A percentile compares a stretch with the other conserved stretches of the same genome.
These are phyloP conservation scores for Hyaloscypha bicolor DNA, from an alignment of 495 filamentous ascomycete genomes.

Conservation along the genomic window DNA sequence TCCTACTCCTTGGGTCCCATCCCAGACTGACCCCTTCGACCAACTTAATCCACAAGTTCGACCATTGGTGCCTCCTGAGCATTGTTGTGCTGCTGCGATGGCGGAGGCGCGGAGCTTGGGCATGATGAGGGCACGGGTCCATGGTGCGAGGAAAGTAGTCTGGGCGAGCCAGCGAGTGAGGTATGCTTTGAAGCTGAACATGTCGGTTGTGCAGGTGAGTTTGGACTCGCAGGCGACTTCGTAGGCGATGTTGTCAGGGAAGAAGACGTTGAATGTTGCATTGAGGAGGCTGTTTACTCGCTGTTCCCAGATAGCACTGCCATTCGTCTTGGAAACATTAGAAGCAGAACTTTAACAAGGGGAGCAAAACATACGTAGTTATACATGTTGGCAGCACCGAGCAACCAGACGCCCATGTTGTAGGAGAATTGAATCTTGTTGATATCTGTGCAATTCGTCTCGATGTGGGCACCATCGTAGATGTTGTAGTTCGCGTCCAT, in stretches of 20 bases:
- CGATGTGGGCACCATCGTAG: constrained; percentile 73
- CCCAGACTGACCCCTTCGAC: constrained; percentile 56
- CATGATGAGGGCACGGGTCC: constrained; percentile 62
- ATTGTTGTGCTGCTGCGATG: constrained; percentile 68
- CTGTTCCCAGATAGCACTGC: constrained; percentile 34
- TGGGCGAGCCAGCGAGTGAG: constrained; percentile 79
- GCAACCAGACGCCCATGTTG: constrained; percentile 70
- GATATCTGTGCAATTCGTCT: constrained; percentile 62
- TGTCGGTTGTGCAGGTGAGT: constrained; percentile 69
- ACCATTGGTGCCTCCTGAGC: constrained; percentile 57
- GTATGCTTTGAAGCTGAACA: constrained; percentile 86
- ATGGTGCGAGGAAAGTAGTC: constrained; percentile 71
- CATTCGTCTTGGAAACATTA: constrained; percentile 33
- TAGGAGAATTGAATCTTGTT: constrained; percentile 74
- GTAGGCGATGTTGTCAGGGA: constrained; percentile 59
- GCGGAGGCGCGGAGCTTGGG: constrained; percentile 66
- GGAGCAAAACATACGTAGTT: constrained; percentile 55
- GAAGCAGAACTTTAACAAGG: background rate
- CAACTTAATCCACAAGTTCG: constrained; percentile 69
- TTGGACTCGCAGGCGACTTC: constrained; percentile 75
- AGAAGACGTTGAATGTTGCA: constrained; percentile 47
- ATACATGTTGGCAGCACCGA: constrained; percentile 81
- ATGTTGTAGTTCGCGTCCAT: constrained; percentile 66
- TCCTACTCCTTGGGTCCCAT: constrained; percentile 62
- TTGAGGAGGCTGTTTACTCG: constrained; percentile 27